Percentiles rank a stretch among this genome's conserved stretches.
Evolutionary conservation across 345 rosid species (phyloP).

Genomic region (Crucihimalaya himalaica): DNA sequence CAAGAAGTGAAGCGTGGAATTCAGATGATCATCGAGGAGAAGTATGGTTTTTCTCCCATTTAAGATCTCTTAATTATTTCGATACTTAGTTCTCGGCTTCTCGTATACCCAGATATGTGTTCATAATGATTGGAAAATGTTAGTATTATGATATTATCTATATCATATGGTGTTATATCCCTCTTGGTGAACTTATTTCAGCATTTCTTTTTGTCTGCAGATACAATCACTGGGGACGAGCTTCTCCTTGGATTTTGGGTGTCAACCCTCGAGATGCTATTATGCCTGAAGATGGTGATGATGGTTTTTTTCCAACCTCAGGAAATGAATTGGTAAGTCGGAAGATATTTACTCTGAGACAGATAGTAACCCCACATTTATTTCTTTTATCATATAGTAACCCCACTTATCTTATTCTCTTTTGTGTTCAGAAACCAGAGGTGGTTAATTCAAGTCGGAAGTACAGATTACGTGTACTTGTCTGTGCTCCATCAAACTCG

Average conservation of each 20-base stretch:
- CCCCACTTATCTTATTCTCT: constrained; percentile 14
- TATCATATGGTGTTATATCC: not conserved
- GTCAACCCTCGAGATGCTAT: constrained; percentile 78
- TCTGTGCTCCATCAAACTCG: constrained; percentile 98
- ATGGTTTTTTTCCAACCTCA: constrained; percentile 84
- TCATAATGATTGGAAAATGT: constrained; percentile 3
- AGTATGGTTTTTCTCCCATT: constrained; percentile 52
- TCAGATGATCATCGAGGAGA: constrained; percentile 68
- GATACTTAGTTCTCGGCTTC: not conserved
- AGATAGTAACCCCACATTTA: not conserved
- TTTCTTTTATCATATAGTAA: not conserved
- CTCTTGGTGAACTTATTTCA: not conserved
- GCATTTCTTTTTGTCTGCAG: constrained; percentile 43
- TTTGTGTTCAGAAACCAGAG: constrained; percentile 75
- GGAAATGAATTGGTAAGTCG: constrained; percentile 86
- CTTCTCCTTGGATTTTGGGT: constrained; percentile 87
- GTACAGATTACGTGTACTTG: constrained; percentile 77
- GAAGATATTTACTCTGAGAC: constrained; percentile 12
- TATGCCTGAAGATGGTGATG: constrained; percentile 87
- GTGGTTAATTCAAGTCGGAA: constrained; percentile 70
- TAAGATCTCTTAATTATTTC: not conserved
- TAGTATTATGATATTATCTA: not conserved
- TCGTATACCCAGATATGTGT: not conserved
- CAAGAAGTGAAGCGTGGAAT: constrained; percentile 51
- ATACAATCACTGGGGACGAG: constrained; percentile 68